A percentile compares a stretch with the other conserved stretches of the same genome.
These are phyloP conservation scores for Aurinia saxatilis DNA, from an alignment of 345 rosid genomes.

Conservation along the genomic window DNA sequence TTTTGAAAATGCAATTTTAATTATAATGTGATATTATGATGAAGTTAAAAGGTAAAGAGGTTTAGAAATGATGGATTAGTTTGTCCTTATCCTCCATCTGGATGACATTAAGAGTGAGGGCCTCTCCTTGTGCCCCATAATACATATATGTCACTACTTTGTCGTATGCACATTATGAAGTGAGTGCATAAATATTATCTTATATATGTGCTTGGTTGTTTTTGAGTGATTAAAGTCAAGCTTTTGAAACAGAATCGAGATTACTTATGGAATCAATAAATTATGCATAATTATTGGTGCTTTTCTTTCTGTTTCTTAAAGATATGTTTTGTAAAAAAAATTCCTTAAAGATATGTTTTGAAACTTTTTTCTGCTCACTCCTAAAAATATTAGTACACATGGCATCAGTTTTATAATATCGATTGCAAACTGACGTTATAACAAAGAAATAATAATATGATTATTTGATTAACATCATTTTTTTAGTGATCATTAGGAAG, in stretches of 20 bases:
- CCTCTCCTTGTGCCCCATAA: slow-evolving; percentile 15
- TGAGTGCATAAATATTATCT: slow-evolving; percentile 15
- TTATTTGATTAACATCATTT: too few relatives aligned
- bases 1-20: neutral
- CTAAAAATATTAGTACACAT: neutral
- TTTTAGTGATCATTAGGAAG: too few relatives aligned
- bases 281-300: neutral
- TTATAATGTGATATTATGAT: neutral
- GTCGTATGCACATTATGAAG: slow-evolving; percentile 26
- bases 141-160: slow-evolving; percentile 15
- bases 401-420: neutral
- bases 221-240: neutral
- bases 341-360: neutral
- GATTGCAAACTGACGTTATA: too few relatives aligned
- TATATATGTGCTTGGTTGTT: neutral
- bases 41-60: neutral
- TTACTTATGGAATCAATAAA: neutral
- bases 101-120: slow-evolving; percentile 29
- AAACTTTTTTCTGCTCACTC: neutral
- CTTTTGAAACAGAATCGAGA: neutral
- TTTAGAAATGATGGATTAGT: slow-evolving; percentile 4
- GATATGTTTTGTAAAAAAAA: neutral
- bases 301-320: neutral
- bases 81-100: slow-evolving; percentile 16
- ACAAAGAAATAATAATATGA: too few relatives aligned